A percentile compares a stretch with the other conserved stretches of the same genome.
Conservation (phyloP, 495 filamentous ascomycete species). For the Podospora conica region DNA sequence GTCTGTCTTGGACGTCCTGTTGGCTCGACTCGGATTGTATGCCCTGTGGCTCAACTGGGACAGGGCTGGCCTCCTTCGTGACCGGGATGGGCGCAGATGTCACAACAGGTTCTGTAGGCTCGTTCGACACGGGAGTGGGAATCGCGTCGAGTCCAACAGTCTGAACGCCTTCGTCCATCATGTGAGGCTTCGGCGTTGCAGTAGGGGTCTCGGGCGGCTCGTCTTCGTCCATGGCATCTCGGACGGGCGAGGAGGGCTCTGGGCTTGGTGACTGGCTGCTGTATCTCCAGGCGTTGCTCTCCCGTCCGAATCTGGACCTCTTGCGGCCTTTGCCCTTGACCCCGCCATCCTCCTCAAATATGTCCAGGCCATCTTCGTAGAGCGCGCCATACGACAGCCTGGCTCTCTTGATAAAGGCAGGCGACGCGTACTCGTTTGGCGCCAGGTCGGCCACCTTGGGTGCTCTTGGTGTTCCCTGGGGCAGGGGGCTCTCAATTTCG, state of each 20-base stretch:
- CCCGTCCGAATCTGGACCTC: slow-evolving; percentile 63
- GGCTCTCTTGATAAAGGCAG: slow-evolving; percentile 65
- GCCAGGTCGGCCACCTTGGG: slow-evolving; percentile 17
- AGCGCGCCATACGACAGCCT: slow-evolving; percentile 56
- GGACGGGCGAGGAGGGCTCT: slow-evolving; percentile 34
- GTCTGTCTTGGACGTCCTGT: neutral
- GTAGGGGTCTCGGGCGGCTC: neutral
- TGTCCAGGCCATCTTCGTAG: slow-evolving; percentile 54
- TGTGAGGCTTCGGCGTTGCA: slow-evolving; percentile 12
- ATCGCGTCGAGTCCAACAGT: slow-evolving; percentile 36
- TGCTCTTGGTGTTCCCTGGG: neutral
- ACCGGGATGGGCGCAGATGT: neutral
- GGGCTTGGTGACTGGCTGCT: slow-evolving; percentile 61
- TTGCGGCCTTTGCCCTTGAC: slow-evolving; percentile 62
- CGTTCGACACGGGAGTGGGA: neutral
- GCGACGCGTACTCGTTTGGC: slow-evolving; percentile 57
- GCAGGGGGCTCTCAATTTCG: neutral
- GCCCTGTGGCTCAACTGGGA: neutral
- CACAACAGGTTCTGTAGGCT: neutral
- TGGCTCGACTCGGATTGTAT: neutral
- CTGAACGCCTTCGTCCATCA: slow-evolving; percentile 45
- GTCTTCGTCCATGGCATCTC: slow-evolving; percentile 34
- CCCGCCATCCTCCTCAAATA: slow-evolving; percentile 67
- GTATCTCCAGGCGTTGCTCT: slow-evolving; percentile 64
- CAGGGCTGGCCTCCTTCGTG: neutral